Conservation (phyloP, 257 asterid species). For the Solanum gracilifrons region DNA sequence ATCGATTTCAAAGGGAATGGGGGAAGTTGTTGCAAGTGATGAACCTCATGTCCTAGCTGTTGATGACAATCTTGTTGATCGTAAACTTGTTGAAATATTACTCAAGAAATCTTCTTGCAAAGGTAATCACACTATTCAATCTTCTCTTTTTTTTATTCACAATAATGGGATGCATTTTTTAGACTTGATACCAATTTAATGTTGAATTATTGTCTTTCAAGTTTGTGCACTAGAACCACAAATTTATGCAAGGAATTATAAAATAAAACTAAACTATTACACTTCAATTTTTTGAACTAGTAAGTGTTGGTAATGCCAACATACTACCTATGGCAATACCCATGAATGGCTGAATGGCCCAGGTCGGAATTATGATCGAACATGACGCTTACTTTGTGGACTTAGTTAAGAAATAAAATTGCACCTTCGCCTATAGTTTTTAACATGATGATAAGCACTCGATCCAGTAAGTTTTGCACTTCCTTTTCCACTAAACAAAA, state of each 20-base stretch:
- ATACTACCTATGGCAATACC: no score
- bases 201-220: no score
- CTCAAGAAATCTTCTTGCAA: conserved; percentile 51
- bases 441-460: no score
- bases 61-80: conserved; percentile 49
- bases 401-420: no score
- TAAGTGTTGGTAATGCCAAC: no score
- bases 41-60: conserved; percentile 55
- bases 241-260: neutral
- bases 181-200: neutral
- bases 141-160: neutral
- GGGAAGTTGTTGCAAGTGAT: conserved; percentile 2
- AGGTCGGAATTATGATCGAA: no score
- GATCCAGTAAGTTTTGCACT: neutral
- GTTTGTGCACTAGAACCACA: neutral
- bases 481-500: neutral
- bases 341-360: no score
- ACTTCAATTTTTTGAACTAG: neutral
- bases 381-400: rapidly evolving
- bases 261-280: neutral
- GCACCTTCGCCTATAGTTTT: rapidly evolving
- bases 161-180: neutral
- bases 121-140: conserved; percentile 17
- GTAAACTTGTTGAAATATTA: conserved; percentile 46
- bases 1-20: neutral